phyloP scores from a whole-genome alignment of 2,329 filamentous ascomycete species.

The Ceratocystis variospora region DNA sequence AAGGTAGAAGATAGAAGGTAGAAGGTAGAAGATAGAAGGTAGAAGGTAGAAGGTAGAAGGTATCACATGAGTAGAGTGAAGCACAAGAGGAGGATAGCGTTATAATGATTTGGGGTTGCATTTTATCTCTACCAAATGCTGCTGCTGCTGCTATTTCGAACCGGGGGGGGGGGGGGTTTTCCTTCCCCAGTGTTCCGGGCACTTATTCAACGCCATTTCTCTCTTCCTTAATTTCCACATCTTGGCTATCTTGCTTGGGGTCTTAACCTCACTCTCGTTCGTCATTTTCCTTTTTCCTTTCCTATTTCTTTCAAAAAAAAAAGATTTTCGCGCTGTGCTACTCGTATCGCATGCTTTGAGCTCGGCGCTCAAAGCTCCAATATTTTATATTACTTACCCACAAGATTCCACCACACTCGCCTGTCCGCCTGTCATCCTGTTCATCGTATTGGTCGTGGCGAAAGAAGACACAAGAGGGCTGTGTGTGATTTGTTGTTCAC shows the following conservation, averaged over 20 bases:
- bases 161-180: not conserved
- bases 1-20: too few relatives aligned
- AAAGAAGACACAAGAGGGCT: not conserved
- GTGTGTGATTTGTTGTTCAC: not conserved
- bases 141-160: not conserved
- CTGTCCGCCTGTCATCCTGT: not conserved
- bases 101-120: not conserved
- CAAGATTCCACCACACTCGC: constrained; percentile 7
- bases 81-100: not conserved
- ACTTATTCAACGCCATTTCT: not conserved
- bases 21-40: too few relatives aligned
- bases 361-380: not conserved
- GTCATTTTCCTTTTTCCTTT: not conserved
- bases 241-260: not conserved
- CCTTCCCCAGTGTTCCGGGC: not conserved
- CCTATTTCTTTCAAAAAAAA: too few relatives aligned
- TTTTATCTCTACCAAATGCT: not conserved
- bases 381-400: constrained; percentile 1
- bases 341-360: not conserved
- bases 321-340: not conserved
- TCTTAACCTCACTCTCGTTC: not conserved
- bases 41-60: not conserved
- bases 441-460: not conserved
- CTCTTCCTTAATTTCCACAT: not conserved
- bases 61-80: not conserved